Evolutionary conservation across 2,329 filamentous ascomycete species (phyloP), one percentile per base, ranked within the genome.

Genomic region (Penicillium sp.): DNA sequence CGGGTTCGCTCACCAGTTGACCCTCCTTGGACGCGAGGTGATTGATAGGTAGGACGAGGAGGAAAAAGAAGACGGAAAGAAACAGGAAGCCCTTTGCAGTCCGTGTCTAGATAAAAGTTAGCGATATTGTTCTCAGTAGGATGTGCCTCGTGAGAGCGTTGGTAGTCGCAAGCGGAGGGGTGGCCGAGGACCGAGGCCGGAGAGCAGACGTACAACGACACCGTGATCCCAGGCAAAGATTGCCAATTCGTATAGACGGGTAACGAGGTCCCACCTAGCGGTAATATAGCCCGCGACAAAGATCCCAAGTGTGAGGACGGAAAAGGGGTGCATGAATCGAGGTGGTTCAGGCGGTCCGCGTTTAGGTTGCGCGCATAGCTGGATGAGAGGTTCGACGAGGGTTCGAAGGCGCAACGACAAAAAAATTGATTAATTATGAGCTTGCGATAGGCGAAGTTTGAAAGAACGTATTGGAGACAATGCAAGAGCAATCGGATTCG

Each of bases 201-300:
- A 38, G 13, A 39, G 8, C 24, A 27, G 44, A 80, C 88, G 70
- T 79, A 96, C 92, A 72, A 97, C 89, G 68, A 99, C 94, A 72
- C 93, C 92, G 90, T 97, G 90, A 75, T 97, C 90, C 92, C 92
- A 97, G 65, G 95, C 94, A 75, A 97, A 99, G 63, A 96, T 89
- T 65, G 91, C 89, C 68, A 99, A 86, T 78, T 99, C 93, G 88
- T 97, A 96, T 68, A 97, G 83, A 69, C 92, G 88, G 67, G 93
- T 97, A 65, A 97, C 92, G 60, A 99, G 87, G 78, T 97, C 94
- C 92, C 94, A 99, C 82, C 94, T 89, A 72, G 94, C 94, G 78
- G 94, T 99, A 75, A 93, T 97, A 83, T 99, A 99, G 77, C 94
- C 94, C 80, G 94, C 93, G 83, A 97, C 89, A 81, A 99, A 99